Percentiles rank a stretch among this genome's conserved stretches.
These are phyloP conservation scores for Clathrus columnatus DNA, from an alignment of 768 basidiomycete species.

Conservation along the genomic window DNA sequence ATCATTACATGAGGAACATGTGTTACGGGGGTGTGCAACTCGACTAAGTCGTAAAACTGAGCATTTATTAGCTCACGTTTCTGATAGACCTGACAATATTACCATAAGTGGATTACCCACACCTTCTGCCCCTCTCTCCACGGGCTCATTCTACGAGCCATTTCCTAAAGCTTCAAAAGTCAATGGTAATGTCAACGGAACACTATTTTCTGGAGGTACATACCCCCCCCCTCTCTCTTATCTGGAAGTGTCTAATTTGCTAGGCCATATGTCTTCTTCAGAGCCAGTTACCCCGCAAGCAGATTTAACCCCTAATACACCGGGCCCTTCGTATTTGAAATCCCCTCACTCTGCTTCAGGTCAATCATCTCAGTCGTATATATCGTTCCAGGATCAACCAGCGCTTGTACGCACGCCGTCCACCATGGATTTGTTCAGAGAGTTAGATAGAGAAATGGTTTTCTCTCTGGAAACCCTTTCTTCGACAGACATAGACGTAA, in stretches of 20 bases:
- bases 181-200: constrained; percentile 5
- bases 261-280: neutral
- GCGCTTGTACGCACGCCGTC: constrained; percentile 63
- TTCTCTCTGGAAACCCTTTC: constrained; percentile 4
- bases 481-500: neutral
- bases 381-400: constrained; percentile 54
- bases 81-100: constrained; percentile 71
- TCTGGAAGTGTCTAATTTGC: too few relatives aligned
- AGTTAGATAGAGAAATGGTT: constrained; percentile 48
- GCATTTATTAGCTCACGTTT: constrained; percentile 77
- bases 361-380: constrained; percentile 11
- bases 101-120: constrained; percentile 48
- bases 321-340: constrained; percentile 4
- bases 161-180: neutral
- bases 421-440: constrained; percentile 62
- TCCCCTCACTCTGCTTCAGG: constrained; percentile 1
- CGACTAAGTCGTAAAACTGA: constrained; percentile 81
- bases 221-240: neutral
- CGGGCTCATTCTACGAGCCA: constrained; percentile 10
- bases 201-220: neutral
- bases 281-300: constrained; percentile 2
- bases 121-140: constrained; percentile 33
- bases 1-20: constrained; percentile 59
- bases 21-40: constrained; percentile 71
- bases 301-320: constrained; percentile 5